phyloP scores from a whole-genome alignment of 2,329 filamentous ascomycete genomes.

The Xylaria sp. region DNA sequence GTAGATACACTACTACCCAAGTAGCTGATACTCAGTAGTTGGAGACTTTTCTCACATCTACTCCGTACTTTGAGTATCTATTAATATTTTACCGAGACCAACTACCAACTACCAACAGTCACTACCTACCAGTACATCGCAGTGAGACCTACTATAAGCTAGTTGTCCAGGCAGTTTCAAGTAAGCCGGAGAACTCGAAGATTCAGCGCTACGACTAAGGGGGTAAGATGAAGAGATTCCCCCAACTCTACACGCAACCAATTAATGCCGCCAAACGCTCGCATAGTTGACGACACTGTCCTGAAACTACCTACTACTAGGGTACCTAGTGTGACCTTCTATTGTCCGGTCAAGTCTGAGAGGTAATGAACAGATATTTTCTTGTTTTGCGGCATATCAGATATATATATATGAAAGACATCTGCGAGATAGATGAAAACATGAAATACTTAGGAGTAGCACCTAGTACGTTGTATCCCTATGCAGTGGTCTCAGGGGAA shows the following conservation, averaged over 20 bases:
- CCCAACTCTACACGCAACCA: background rate
- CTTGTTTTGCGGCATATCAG: no score
- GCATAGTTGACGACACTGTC: background rate
- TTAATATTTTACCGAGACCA: no score
- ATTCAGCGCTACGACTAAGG: background rate
- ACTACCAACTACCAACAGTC: background rate
- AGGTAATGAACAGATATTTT: no score
- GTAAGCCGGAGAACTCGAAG: conserved; percentile 23
- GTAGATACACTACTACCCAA: no score
- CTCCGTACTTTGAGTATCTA: no score
- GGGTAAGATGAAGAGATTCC: background rate
- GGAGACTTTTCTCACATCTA: no score
- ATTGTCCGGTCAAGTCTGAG: background rate
- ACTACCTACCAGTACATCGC: background rate
- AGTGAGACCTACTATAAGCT: background rate
- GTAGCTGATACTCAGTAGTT: no score
- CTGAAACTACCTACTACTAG: conserved; percentile 13
- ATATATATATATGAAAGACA: no score
- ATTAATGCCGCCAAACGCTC: background rate
- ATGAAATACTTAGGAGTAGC: background rate
- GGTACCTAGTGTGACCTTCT: background rate
- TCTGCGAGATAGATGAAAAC: background rate
- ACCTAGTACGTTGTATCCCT: background rate
- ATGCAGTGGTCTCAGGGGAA: background rate
- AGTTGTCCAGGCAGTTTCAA: background rate